These are phyloP conservation scores for Neospermospora avenae DNA, from an alignment of 2,329 filamentous ascomycete genomes.

Conservation along the genomic window DNA sequence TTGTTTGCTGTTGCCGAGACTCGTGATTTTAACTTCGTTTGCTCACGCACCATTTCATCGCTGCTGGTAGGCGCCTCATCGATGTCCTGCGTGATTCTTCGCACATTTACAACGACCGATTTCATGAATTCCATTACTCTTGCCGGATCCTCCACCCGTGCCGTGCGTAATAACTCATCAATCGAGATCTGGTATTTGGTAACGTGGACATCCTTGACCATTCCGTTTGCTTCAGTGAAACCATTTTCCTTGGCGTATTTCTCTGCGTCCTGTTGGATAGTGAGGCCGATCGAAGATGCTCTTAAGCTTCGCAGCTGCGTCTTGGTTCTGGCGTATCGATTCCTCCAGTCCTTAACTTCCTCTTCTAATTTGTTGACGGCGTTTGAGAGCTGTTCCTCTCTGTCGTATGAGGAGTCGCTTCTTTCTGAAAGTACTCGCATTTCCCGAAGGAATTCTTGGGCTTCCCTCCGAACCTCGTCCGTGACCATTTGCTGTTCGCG, in stretches of 20 bases:
- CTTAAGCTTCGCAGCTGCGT: constrained; percentile 81
- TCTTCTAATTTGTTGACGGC: constrained; percentile 74
- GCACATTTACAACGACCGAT: constrained; percentile 74
- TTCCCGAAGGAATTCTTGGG: constrained; percentile 77
- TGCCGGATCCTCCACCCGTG: constrained; percentile 69
- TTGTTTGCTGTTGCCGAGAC: constrained; percentile 95
- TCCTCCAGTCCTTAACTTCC: constrained; percentile 87
- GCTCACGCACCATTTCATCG: constrained; percentile 51
- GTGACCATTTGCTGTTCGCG: constrained; percentile 77
- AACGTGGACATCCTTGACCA: constrained; percentile 88
- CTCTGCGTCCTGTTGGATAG: constrained; percentile 66
- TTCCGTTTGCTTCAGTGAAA: constrained; percentile 67
- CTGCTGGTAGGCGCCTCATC: constrained; percentile 54
- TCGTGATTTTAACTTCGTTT: constrained; percentile 70
- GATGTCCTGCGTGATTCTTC: constrained; percentile 80
- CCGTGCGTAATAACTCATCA: constrained; percentile 80
- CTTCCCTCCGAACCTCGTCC: constrained; percentile 81
- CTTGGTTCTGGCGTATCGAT: constrained; percentile 82
- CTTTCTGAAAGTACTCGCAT: constrained; percentile 85
- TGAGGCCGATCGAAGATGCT: constrained; percentile 73
- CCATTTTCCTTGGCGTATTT: constrained; percentile 62
- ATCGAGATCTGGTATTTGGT: constrained; percentile 94
- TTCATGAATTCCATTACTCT: constrained; percentile 85
- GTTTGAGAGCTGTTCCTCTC: constrained; percentile 73
- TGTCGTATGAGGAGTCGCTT: constrained; percentile 74